Percentiles rank a stretch among this genome's conserved stretches.
These are phyloP conservation scores for Pseudogymnoascus sp. DNA, from an alignment of 2,329 filamentous ascomycete species.

Conservation along the genomic window DNA sequence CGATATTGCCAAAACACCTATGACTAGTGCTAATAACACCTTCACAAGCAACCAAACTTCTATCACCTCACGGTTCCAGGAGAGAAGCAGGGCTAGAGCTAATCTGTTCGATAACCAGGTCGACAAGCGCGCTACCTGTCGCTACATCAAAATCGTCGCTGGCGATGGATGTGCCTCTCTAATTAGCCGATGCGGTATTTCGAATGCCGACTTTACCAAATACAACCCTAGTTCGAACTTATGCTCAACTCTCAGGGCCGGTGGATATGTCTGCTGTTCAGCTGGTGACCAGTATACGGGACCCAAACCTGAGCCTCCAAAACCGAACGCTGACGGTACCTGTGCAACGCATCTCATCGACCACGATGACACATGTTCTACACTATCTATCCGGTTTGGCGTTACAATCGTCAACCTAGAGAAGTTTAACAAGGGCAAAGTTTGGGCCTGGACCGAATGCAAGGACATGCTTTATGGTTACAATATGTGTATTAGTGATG, in stretches of 20 bases:
- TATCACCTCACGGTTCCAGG: too few species aligned
- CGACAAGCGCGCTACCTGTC: too few species aligned
- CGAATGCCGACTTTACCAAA: conserved; percentile 31
- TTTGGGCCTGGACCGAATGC: too few species aligned
- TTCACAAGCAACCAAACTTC: too few species aligned
- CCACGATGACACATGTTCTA: conserved; percentile 29
- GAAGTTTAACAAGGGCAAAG: too few species aligned
- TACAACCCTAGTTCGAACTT: conserved; percentile 32
- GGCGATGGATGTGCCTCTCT: conserved; percentile 35
- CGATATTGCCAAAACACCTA: too few species aligned
- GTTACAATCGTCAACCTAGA: conserved; percentile 32
- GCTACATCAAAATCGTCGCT: conserved; percentile 30
- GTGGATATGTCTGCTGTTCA: conserved; percentile 30
- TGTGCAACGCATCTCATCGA: conserved; percentile 32
- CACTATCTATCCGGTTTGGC: conserved; percentile 27
- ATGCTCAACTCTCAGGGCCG: conserved; percentile 23
- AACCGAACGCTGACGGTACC: conserved; percentile 30
- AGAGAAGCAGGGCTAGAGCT: too few species aligned
- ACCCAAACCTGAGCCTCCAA: conserved; percentile 29
- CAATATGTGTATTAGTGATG: conserved; percentile 36
- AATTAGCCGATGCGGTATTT: conserved; percentile 34
- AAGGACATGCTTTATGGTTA: conserved; percentile 30
- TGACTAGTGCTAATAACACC: too few species aligned
- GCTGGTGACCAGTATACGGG: conserved; percentile 24
- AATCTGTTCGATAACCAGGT: too few species aligned